These are phyloP conservation scores for Neurospora hispaniola DNA, from an alignment of 495 filamentous ascomycete genomes.

Conservation along the genomic window DNA sequence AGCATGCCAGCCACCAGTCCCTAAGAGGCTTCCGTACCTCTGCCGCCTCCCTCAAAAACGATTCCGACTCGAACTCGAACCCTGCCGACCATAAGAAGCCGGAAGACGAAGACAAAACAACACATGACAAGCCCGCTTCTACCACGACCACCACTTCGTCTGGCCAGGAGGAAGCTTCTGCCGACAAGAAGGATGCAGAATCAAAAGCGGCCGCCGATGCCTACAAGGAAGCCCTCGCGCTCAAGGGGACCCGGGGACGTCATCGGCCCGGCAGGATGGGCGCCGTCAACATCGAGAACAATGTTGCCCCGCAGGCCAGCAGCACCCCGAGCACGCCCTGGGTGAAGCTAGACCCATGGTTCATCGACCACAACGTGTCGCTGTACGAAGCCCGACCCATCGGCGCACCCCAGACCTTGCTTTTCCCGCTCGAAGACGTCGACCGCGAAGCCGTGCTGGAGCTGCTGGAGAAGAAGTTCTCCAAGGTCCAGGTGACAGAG, in stretches of 20 bases:
- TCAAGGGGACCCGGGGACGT: background rate
- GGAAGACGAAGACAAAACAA: background rate
- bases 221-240: background rate
- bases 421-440: conserved; percentile 6
- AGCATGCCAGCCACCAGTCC: background rate
- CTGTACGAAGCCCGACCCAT: conserved; percentile 17
- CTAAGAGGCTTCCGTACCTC: conserved; percentile 14
- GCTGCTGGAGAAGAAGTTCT: conserved; percentile 4
- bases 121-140: background rate
- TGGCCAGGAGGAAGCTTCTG: background rate
- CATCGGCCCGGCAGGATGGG: background rate
- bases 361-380: conserved; percentile 22
- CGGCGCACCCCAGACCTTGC: conserved; percentile 2
- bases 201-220: conserved; percentile 1
- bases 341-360: conserved; percentile 33
- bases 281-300: conserved; percentile 1
- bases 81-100: background rate
- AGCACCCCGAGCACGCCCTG: conserved; percentile 12
- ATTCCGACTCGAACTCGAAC: conserved; percentile 5
- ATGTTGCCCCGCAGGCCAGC: background rate
- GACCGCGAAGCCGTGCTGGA: conserved; percentile 7
- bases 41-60: conserved; percentile 4
- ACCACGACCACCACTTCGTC: background rate
- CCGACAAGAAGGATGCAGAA: background rate
- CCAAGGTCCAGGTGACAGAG: conserved; percentile 5